A percentile compares a stretch with the other conserved stretches of the same genome.
Evolutionary conservation across 345 rosid species (phyloP).

Genomic region (Syzygium oleosum): DNA sequence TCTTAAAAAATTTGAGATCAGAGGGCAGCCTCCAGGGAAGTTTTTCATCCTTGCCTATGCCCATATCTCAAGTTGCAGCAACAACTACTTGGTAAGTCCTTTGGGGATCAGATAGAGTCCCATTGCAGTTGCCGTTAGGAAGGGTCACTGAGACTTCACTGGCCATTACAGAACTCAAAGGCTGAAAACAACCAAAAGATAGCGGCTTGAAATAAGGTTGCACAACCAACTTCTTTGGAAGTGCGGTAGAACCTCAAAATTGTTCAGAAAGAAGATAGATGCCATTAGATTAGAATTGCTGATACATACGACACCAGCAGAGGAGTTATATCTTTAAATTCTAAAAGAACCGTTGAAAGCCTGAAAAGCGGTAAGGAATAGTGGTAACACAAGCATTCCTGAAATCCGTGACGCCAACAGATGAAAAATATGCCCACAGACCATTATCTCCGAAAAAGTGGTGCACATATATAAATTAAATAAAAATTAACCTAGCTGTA

Average conservation of each 20-base stretch:
- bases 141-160: constrained; percentile 22
- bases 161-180: constrained; percentile 27
- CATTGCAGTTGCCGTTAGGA: constrained; percentile 44
- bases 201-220: constrained; percentile 9
- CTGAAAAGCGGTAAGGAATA: too few relatives aligned
- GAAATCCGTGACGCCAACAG: not conserved
- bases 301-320: too few relatives aligned
- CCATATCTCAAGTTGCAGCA: constrained; percentile 80
- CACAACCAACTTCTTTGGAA: constrained; percentile 31
- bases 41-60: constrained; percentile 81
- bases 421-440: not conserved
- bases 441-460: not conserved
- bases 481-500: not conserved
- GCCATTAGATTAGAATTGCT: too few relatives aligned
- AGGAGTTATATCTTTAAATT: too few relatives aligned
- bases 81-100: constrained; percentile 76
- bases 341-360: too few relatives aligned
- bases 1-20: constrained; percentile 17
- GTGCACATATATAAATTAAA: accelerated
- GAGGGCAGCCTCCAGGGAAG: constrained; percentile 85
- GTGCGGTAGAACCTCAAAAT: constrained; percentile 32
- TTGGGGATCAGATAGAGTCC: constrained; percentile 26
- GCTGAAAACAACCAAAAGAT: constrained; percentile 7
- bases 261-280: too few relatives aligned
- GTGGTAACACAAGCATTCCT: too few relatives aligned